Conservation (phyloP, 1,284 basidiomycete species). For the Sphagnurus paluster region DNA sequence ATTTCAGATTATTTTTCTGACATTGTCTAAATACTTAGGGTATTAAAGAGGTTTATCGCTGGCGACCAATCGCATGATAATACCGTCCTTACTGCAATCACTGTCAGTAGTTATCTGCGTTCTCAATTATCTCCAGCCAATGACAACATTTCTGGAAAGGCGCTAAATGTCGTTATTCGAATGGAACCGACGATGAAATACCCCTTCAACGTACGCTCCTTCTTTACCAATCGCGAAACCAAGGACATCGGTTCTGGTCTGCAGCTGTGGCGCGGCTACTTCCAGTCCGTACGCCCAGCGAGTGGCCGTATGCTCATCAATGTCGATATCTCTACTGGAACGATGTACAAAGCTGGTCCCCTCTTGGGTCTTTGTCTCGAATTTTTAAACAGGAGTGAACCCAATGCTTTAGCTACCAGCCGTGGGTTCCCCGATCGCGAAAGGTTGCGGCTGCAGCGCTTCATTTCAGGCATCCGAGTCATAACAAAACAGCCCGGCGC, state of each 20-base stretch:
- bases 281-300: conserved; percentile 74
- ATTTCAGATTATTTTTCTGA: conserved; percentile 5
- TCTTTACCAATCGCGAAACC: conserved; percentile 68
- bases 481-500: conserved; percentile 38
- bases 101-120: conserved; percentile 41
- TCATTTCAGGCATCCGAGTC: conserved; percentile 59
- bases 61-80: conserved; percentile 73
- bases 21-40: conserved; percentile 43
- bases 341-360: conserved; percentile 63
- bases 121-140: conserved; percentile 4
- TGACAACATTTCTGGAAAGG: conserved; percentile 36
- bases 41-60: conserved; percentile 61
- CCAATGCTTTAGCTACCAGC: conserved; percentile 41
- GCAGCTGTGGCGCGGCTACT: conserved; percentile 73
- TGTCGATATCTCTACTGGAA: conserved; percentile 74
- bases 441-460: conserved; percentile 58
- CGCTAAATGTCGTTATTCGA: conserved; percentile 73
- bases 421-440: conserved; percentile 57
- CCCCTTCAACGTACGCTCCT: conserved; percentile 74
- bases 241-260: conserved; percentile 68
- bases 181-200: conserved; percentile 72
- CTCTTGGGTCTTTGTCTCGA: conserved; percentile 57
- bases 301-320: conserved; percentile 70
- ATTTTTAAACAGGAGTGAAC: conserved; percentile 44
- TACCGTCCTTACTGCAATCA: conserved; percentile 69